Evolutionary conservation across 257 asterid species (phyloP), one percentile per base, ranked within the genome.

Genomic region (Fraxinus excelsior): DNA sequence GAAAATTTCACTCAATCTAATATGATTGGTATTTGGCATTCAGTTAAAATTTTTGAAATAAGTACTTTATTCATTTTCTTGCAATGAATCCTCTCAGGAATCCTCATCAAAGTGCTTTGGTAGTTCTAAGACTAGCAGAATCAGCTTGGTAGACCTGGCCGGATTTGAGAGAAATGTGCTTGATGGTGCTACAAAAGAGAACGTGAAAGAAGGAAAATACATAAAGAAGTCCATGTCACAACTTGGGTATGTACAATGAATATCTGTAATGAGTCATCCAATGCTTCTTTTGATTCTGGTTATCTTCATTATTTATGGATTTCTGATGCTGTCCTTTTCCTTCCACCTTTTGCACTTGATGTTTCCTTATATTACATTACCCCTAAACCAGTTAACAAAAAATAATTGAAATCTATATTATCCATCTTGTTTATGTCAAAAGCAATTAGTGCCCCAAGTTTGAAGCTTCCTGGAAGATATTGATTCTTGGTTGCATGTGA

Each of bases 81-180:
- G 29, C 68, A n/a, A n/a, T n/a, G n/a, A 28, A n/a, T 69, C 18
- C 69, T 67, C 28, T 80, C 90, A 96, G 98, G 98, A 91, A 76
- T 85, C 94, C 70, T 96, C 96, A 58, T 95, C 99, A 58, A 89
- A 83, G 82, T 89, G 99, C 85, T 91, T 95, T 82, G 98, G 96
- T 79, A 95, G 92, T 79, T 93, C 97, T 80, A 93, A 83, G 88
- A 90, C 89, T 72, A 93, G 99, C 83, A 86, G 97, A 82, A 96
- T 96, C 85, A 89, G 90, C 84, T 86, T 96, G 5, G 87, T 91
- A 29, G 99, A 96, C 82, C 96, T 96, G 70, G 99, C 99, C 81
- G 99, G 99, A 66, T 86, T 86, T 72, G 99, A 96, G 81, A 90
- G 80, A 87, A 87, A 77, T 75, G 69, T 84, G 64, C 82, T 84